phyloP scores from a whole-genome alignment of 2,329 filamentous ascomycete species.

The Nigrospora oryzae region DNA sequence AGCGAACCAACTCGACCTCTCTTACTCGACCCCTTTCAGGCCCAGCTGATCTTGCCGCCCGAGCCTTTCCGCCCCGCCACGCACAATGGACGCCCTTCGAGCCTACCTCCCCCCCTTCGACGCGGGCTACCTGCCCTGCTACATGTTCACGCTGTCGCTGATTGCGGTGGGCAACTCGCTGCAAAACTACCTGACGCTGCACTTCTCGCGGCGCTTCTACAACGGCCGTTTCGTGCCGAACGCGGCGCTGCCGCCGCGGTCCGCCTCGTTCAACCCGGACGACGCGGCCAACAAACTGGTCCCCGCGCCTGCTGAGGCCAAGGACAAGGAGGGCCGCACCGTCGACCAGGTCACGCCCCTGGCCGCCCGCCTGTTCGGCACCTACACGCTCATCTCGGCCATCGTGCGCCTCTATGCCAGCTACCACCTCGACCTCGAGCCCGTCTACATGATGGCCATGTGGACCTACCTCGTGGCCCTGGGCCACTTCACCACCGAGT shows the following conservation, averaged over 20 bases:
- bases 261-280: slow-evolving; percentile 37
- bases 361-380: slow-evolving; percentile 73
- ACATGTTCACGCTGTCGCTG: slow-evolving; percentile 63
- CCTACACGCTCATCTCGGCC: slow-evolving; percentile 74
- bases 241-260: slow-evolving; percentile 29
- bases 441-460: slow-evolving; percentile 71
- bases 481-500: slow-evolving; percentile 72
- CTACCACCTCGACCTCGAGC: slow-evolving; percentile 66
- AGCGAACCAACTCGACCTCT: no score
- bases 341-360: slow-evolving; percentile 63
- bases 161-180: slow-evolving; percentile 78
- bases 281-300: slow-evolving; percentile 45
- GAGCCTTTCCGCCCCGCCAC: neutral
- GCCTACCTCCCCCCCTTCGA: slow-evolving; percentile 31
- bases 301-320: slow-evolving; percentile 21
- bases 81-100: slow-evolving; percentile 35
- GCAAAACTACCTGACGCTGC: slow-evolving; percentile 72
- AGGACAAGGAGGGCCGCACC: slow-evolving; percentile 33
- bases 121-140: slow-evolving; percentile 49
- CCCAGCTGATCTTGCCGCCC: no score
- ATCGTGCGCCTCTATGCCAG: slow-evolving; percentile 76
- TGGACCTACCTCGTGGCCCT: slow-evolving; percentile 77
- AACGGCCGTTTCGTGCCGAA: slow-evolving; percentile 53
- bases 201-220: slow-evolving; percentile 84
- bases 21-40: no score